A percentile compares a stretch with the other conserved stretches of the same genome.
Evolutionary conservation across 2,329 filamentous ascomycete genomes (phyloP).

Genomic region (Beauveria pseudobassiana): DNA sequence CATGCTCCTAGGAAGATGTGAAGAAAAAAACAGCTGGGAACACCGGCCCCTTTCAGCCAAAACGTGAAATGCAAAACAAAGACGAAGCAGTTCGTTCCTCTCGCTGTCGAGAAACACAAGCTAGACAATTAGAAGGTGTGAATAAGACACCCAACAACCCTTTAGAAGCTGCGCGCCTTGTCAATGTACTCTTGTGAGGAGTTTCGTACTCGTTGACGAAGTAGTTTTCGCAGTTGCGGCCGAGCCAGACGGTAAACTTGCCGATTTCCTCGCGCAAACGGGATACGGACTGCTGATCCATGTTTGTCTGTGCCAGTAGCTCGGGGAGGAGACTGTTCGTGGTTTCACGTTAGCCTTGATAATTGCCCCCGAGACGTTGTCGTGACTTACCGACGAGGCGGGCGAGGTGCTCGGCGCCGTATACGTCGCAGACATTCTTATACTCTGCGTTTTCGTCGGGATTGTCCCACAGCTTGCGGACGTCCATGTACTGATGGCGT

Average conservation of each 20-base stretch:
- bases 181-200: conserved; percentile 63
- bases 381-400: conserved; percentile 69
- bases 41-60: background rate
- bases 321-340: conserved; percentile 76
- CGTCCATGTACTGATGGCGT: conserved; percentile 75
- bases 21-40: background rate
- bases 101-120: background rate
- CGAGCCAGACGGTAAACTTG: conserved; percentile 80
- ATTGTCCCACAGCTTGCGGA: conserved; percentile 62
- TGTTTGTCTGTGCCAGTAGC: conserved; percentile 92
- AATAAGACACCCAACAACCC: background rate
- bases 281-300: conserved; percentile 86
- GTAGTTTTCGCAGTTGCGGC: conserved; percentile 67
- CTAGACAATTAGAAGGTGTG: background rate
- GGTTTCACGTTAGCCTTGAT: background rate
- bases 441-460: conserved; percentile 56
- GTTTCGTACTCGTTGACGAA: conserved; percentile 73
- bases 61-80: background rate
- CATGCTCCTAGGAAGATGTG: background rate
- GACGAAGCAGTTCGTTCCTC: background rate
- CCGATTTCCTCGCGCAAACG: conserved; percentile 82
- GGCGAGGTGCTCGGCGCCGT: conserved; percentile 86
- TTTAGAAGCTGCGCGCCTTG: conserved; percentile 46
- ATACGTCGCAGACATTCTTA: conserved; percentile 71
- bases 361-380: background rate